phyloP scores from a whole-genome alignment of 495 filamentous ascomycete species.

The Amniculicola lignicola region DNA sequence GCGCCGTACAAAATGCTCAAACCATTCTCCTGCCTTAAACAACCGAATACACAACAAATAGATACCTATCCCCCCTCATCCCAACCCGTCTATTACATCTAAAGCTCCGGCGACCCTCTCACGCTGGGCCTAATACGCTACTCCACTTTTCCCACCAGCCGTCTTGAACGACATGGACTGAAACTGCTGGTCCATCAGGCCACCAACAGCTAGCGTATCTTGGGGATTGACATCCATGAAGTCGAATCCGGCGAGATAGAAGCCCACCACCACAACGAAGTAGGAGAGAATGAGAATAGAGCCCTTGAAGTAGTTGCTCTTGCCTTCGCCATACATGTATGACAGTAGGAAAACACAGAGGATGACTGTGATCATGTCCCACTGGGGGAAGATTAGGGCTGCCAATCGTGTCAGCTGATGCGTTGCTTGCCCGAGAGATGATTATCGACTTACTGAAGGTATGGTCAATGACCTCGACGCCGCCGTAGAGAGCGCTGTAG shows the following conservation, averaged over 20 bases:
- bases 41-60: no score
- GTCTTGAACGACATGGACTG: constrained; percentile 31
- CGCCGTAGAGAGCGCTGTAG: constrained; percentile 70
- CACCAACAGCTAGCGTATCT: constrained; percentile 31
- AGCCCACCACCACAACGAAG: constrained; percentile 86
- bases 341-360: constrained; percentile 95
- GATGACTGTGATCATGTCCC: constrained; percentile 98
- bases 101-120: no score
- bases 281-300: constrained; percentile 93
- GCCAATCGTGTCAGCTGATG: constrained; percentile 16
- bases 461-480: constrained; percentile 62
- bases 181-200: constrained; percentile 23
- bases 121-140: no score
- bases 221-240: constrained; percentile 47
- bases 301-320: constrained; percentile 91
- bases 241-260: constrained; percentile 74
- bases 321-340: constrained; percentile 97
- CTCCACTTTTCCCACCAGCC: constrained; percentile 9
- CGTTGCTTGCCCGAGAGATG: neutral
- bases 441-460: constrained; percentile 64
- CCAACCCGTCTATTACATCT: no score
- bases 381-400: constrained; percentile 94
- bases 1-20: constrained; percentile 8
- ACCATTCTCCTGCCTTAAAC: neutral
- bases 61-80: no score